Evolutionary conservation across 106 monocot genomes (phyloP).

Genomic region (Dendrobium chrysotoxum): DNA sequence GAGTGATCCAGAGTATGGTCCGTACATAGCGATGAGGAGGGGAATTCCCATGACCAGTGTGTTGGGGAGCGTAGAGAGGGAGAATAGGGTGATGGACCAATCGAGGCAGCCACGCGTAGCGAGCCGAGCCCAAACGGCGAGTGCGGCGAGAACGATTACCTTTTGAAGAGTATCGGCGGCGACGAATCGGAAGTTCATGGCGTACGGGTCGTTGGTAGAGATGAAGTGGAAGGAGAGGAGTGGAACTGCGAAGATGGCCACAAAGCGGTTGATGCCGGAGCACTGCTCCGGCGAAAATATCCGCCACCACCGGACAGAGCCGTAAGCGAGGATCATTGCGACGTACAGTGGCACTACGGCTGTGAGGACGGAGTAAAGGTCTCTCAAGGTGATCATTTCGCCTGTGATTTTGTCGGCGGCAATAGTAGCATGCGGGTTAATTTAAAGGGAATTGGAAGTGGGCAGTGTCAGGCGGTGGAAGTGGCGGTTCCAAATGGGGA

Average conservation of each 20-base stretch:
- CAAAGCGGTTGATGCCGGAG: constrained; percentile 67
- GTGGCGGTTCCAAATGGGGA: not conserved
- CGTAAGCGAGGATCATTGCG: constrained; percentile 69
- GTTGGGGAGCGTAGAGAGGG: constrained; percentile 65
- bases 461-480: not conserved
- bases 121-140: constrained; percentile 35
- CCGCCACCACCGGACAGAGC: constrained; percentile 59
- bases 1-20: constrained; percentile 43
- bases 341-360: constrained; percentile 72
- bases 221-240: constrained; percentile 72
- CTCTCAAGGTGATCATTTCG: constrained; percentile 43
- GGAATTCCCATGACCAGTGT: constrained; percentile 76
- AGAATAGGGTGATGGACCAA: constrained; percentile 68
- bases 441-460: not conserved
- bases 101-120: constrained; percentile 22
- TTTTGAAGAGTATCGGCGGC: constrained; percentile 59
- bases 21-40: constrained; percentile 64
- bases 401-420: not conserved
- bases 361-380: constrained; percentile 49
- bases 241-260: constrained; percentile 57
- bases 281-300: constrained; percentile 67
- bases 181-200: constrained; percentile 63
- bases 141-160: constrained; percentile 42
- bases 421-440: not conserved
- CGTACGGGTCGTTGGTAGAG: constrained; percentile 54